Conservation (phyloP, 78 protist species). For the Creolimax fragrantissima region DNA sequence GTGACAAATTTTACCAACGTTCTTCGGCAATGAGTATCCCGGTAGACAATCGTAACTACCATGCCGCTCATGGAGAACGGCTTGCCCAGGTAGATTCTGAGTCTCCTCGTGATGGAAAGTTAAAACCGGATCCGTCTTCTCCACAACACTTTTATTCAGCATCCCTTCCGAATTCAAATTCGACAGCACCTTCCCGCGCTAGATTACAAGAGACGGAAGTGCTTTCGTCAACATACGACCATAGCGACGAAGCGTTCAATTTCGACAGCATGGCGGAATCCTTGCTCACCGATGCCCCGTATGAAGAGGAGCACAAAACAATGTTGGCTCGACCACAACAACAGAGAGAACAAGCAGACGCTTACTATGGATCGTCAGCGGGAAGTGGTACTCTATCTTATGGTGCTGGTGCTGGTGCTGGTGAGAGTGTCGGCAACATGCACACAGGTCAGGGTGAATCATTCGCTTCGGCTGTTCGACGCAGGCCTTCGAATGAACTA, state of each 20-base stretch:
- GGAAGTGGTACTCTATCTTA: background rate
- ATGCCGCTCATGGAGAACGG: background rate
- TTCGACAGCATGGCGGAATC: background rate
- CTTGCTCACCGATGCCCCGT: background rate
- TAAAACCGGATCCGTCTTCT: background rate
- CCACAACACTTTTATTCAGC: background rate
- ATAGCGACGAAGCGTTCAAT: background rate
- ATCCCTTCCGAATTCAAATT: background rate
- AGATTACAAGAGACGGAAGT: background rate
- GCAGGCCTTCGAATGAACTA: background rate
- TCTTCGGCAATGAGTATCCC: background rate
- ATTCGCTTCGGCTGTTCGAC: background rate
- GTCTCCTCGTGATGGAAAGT: background rate
- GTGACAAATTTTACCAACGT: background rate
- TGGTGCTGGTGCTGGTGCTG: too few relatives aligned
- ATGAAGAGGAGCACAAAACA: background rate
- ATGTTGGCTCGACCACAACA: too few relatives aligned
- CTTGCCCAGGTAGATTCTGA: background rate
- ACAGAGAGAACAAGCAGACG: too few relatives aligned
- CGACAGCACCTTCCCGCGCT: background rate
- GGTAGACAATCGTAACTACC: background rate
- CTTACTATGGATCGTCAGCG: background rate
- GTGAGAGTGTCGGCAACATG: background rate
- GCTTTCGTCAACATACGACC: background rate
- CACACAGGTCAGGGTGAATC: background rate